Conservation (phyloP, 2,329 filamentous ascomycete genomes). For the Hortaea sp. region DNA sequence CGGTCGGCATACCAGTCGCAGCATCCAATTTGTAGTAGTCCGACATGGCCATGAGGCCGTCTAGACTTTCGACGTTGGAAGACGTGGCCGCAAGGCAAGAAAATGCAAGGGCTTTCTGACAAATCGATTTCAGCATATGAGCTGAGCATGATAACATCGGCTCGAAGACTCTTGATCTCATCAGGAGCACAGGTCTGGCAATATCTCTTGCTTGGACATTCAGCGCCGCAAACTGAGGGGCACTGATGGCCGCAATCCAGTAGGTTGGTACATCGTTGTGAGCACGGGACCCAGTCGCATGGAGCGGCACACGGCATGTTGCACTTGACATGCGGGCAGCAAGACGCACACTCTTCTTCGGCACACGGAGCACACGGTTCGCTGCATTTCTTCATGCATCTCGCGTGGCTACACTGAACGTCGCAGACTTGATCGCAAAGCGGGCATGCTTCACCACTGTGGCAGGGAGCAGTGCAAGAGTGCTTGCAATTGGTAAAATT, state of each 20-base stretch:
- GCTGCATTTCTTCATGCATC: slow-evolving; percentile 45
- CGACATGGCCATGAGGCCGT: slow-evolving; percentile 48
- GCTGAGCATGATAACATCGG: slow-evolving; percentile 48
- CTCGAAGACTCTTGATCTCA: slow-evolving; percentile 36
- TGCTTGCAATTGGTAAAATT: slow-evolving; percentile 49
- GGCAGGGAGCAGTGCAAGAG: slow-evolving; percentile 42
- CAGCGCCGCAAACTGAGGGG: slow-evolving; percentile 55
- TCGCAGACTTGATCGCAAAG: slow-evolving; percentile 45
- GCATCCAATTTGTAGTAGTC: slow-evolving; percentile 40
- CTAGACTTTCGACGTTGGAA: slow-evolving; percentile 50
- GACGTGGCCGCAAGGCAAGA: slow-evolving; percentile 55
- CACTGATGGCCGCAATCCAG: slow-evolving; percentile 39
- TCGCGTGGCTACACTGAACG: slow-evolving; percentile 46
- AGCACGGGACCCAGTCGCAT: slow-evolving; percentile 58
- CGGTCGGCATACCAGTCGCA: slow-evolving; percentile 13
- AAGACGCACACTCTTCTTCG: slow-evolving; percentile 43
- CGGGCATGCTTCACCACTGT: slow-evolving; percentile 38
- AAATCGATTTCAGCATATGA: slow-evolving; percentile 50
- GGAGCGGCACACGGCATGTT: slow-evolving; percentile 55
- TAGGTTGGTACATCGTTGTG: slow-evolving; percentile 25
- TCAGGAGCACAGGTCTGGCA: slow-evolving; percentile 48
- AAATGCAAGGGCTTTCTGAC: slow-evolving; percentile 50
- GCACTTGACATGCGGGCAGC: slow-evolving; percentile 44
- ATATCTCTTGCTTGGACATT: slow-evolving; percentile 42
- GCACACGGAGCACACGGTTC: slow-evolving; percentile 55